Evolutionary conservation across 768 basidiomycete species (phyloP), one percentile per base, ranked within the genome.

Genomic region (Baorangia bicolor): DNA sequence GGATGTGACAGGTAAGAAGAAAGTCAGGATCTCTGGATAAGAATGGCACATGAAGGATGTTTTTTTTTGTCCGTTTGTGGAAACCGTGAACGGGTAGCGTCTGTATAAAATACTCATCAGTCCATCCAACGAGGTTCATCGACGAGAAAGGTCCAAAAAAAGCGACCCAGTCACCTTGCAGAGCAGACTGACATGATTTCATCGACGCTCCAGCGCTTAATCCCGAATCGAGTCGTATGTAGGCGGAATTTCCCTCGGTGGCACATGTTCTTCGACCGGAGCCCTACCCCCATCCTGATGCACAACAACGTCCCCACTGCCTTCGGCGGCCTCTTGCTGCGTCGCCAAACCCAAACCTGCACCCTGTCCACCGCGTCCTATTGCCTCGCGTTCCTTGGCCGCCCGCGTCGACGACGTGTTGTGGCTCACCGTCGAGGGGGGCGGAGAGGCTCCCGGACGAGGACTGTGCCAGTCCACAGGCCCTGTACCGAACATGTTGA

Each of bases 221-320:
- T 65, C 61, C 16, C 35, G 60, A 38, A 70, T 70, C 13, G 69
- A 70, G 0, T 70, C 69, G 46, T 70, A 70, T 2, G 69, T 27
- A 12, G 69, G 69, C 0, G 69, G 69, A 20, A 70, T 67, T 52
- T 70, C 69, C 25, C 56, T 63, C 4, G 63, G 69, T 14, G 57
- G 49, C 2, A 20, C 23, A 20, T 49, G 59, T 31, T 63, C 62
- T 8, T 60, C 64, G 51, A 34, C 40, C 5, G 64, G 64, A 0
- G 67, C 69, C 41, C 65, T 39, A 6, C 69, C 69, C 0, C 58
- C 69, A 38, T 70, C 69, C 27, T 61, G 60, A 44, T 70, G 69
- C 2, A 69, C 68, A 11, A 69, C 64, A 0, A 69, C 64, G 18
- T 60, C 65, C 13, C 49, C 54, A 23, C 57, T 58, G 33, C 61